Base-by-base conservation (phyloP, 108 stramenopile species). In the Cyclostephanos tholiformis region DNA sequence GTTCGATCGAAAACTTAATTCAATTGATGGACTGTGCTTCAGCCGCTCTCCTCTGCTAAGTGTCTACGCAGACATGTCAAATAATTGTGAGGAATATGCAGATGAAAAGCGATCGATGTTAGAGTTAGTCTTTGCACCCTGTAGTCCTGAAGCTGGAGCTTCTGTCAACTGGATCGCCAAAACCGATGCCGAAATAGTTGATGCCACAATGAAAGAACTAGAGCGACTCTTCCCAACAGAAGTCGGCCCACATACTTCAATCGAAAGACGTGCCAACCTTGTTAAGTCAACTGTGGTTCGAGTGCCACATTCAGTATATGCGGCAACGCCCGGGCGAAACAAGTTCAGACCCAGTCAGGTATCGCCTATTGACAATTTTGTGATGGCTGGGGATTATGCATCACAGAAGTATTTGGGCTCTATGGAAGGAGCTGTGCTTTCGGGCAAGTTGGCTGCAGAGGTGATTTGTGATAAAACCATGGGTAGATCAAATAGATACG, bases 21-120 rank as follows among this genome's bases (percentile, higher is more conserved):
- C 82, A 13, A 70, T 86, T 32, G 88, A 89, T 74, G 86, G 88
- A 53, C 72, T 90, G 16, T 85, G 85, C 49, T 90, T 90, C 46
- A 87, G 86, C 6, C 86, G 89, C 36, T 77, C 74, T 36, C 87
- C 88, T 12, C 71, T 91, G 25, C 82, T 91, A 22, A 80, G 77
- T 6, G 91, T 91, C 61, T 91, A 91, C 71, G 91, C 91, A 3
- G 91, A 91, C 66, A 91, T 91, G 91, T 76, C 82, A 36, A 60
- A 67, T 20, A 85, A 82, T 58, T 89, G 89, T 61, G 86, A 79
- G 36, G 91, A 88, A 52, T 91, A 91, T 74, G 76, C 79, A 16
- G 80, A 83, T 63, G 77, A 75, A 60, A 76, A 88, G 4, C 84
- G 83, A 29, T 84, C 84, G 11, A 90, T 91, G 87, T 73, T 91